Evolutionary conservation across 495 filamentous ascomycete genomes (phyloP).

Genomic region (Penicillium fimorum): DNA sequence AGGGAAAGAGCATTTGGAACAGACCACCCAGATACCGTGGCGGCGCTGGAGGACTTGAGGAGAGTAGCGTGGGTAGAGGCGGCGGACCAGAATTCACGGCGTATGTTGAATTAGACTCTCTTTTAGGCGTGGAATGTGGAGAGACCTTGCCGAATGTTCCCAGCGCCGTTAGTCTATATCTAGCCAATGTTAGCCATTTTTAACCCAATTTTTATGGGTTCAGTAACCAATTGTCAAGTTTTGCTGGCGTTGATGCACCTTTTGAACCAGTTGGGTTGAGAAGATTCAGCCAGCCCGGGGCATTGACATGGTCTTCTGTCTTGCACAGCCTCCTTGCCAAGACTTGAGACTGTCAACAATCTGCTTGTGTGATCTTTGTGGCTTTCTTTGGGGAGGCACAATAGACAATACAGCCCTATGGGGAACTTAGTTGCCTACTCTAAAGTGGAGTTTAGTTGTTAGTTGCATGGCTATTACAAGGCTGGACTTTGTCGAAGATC

Average conservation of each 20-base stretch:
- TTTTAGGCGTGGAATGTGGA: not conserved
- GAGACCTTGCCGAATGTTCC: not conserved
- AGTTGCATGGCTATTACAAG: not conserved
- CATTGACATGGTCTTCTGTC: not conserved
- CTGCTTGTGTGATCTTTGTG: not conserved
- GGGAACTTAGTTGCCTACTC: not conserved
- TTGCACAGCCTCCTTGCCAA: constrained; percentile 23
- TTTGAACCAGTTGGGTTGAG: not conserved
- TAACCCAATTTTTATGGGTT: not conserved
- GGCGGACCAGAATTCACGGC: constrained; percentile 15
- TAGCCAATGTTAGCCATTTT: not conserved
- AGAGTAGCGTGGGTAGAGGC: constrained; percentile 16
- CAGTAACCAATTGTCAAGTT: not conserved
- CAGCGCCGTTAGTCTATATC: not conserved
- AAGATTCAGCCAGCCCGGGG: not conserved
- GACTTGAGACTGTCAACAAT: not conserved
- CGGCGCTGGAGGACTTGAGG: constrained; percentile 19
- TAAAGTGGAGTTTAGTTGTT: not conserved
- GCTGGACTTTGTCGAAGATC: not conserved
- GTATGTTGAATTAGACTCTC: constrained; percentile 14
- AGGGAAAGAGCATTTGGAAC: constrained; percentile 22
- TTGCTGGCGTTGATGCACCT: not conserved
- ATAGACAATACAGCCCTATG: not conserved
- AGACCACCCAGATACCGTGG: constrained; percentile 31
- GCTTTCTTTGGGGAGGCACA: not conserved